Percentiles rank a stretch among this genome's conserved stretches.
Conservation (phyloP, 2,329 filamentous ascomycete species). For the Colletotrichum sidae region DNA sequence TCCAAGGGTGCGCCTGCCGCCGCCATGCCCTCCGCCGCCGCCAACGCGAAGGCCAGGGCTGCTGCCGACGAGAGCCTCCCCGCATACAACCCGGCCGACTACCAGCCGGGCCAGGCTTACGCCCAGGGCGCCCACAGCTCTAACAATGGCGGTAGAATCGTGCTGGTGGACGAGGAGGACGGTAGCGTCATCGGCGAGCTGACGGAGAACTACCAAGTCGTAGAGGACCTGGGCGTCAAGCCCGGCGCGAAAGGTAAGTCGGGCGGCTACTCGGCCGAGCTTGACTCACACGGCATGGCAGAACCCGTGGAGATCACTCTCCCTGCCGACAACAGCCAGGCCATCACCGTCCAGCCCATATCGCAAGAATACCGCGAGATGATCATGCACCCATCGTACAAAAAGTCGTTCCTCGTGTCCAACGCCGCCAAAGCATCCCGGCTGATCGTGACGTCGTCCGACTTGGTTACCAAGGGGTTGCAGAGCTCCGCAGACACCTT, state of each 20-base stretch:
- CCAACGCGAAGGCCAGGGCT: constrained; percentile 40
- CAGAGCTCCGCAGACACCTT: constrained; percentile 83
- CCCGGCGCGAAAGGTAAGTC: constrained; percentile 98
- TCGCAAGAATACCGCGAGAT: constrained; percentile 79
- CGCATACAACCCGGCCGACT: constrained; percentile 85
- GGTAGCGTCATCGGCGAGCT: constrained; percentile 95
- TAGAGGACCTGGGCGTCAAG: constrained; percentile 80
- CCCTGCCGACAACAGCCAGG: constrained; percentile 73
- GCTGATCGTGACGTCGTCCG: constrained; percentile 89
- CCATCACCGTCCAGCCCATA: constrained; percentile 74
- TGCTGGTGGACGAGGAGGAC: constrained; percentile 94
- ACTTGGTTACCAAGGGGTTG: constrained; percentile 81
- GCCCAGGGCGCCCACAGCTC: constrained; percentile 70
- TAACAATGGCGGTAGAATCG: constrained; percentile 78
- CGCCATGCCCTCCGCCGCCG: constrained; percentile 36
- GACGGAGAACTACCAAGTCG: constrained; percentile 81
- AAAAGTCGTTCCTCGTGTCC: constrained; percentile 86
- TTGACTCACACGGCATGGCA: constrained; percentile 45
- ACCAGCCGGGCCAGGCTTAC: constrained; percentile 83
- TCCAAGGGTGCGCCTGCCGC: constrained; percentile 15
- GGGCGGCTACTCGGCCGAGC: constrained; percentile 46
- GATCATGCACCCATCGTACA: constrained; percentile 90
- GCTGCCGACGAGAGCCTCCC: constrained; percentile 59
- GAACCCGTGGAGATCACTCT: constrained; percentile 86
- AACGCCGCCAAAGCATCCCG: constrained; percentile 90